Base-by-base conservation (phyloP, 495 filamentous ascomycete genomes). In the Terfezia claveryi region DNA sequence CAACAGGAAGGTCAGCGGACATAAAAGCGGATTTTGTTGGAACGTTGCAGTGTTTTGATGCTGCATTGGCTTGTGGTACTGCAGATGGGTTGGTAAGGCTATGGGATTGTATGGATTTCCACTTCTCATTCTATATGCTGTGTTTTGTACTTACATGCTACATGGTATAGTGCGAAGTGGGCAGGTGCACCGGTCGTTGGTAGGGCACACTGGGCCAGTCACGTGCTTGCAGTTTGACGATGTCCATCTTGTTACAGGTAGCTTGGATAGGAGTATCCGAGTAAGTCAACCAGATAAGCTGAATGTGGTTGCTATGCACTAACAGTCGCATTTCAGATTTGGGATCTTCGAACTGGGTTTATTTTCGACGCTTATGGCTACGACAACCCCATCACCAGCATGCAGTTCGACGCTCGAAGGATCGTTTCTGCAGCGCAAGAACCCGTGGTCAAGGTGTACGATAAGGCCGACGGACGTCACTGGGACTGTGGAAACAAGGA, bases 341-440 rank as follows among this genome's bases (percentile, higher is more conserved):
- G 91, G 91, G 91, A 99, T 71, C 80, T 99, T 49, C 83, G 91
- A 44, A 99, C 83, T 12, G 91, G 91, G 41, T 88, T 87, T 12
- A 95, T 99, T 60, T 85, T 82, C 64, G 91, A 99, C 65, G 92
- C 88, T 36, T 99, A 84, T 64, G 91, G 91, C 49, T 99, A 95
- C 67, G 87, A 95, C 64, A 74, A 86, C 63, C 81, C 89, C 0
- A 76, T 99, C 58, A 94, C 86, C 23, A 87, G 82, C 72, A 96
- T 96, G 91, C 91, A 91, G 80, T 99, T 99, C 63, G 91, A 99
- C 67, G 72, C 74, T 11, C 80, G 88, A 32, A 79, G 91, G 46
- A 99, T 99, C 58, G 87, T 89, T 8, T 78, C 85, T 49, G 88
- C 91, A 4, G 87, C 86, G 0, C 83, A 87, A 50, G 89, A 96